These are phyloP conservation scores for Ceriops zippeliana DNA, from an alignment of 345 rosid genomes.

Conservation along the genomic window DNA sequence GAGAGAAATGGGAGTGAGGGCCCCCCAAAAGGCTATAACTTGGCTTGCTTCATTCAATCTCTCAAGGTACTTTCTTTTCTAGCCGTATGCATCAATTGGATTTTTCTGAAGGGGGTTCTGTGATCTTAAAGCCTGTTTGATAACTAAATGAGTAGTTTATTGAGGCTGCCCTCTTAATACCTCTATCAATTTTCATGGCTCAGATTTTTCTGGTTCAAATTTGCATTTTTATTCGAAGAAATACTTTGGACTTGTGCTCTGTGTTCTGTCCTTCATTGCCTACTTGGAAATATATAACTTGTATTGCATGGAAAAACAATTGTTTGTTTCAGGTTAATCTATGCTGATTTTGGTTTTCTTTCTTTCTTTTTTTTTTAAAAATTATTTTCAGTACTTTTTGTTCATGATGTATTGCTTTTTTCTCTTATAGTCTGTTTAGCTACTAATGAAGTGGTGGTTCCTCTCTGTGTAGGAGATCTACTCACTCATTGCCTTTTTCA, in stretches of 20 bases:
- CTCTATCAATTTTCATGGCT: background rate
- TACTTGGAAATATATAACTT: background rate
- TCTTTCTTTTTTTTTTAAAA: too few relatives aligned
- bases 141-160: background rate
- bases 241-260: background rate
- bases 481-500: constrained; percentile 75
- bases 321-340: too few relatives aligned
- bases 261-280: background rate
- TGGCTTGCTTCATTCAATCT: constrained; percentile 34
- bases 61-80: constrained; percentile 36
- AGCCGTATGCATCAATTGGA: background rate
- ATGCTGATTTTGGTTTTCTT: too few relatives aligned
- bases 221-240: background rate
- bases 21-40: constrained; percentile 32
- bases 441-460: background rate
- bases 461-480: constrained; percentile 41
- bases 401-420: background rate
- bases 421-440: background rate
- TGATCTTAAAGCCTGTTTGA: background rate
- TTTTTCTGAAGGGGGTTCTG: background rate
- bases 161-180: background rate
- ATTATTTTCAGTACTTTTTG: background rate
- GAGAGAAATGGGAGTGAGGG: constrained; percentile 38
- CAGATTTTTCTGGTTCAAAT: background rate
- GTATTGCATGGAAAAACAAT: background rate